A percentile compares a stretch with the other conserved stretches of the same genome.
Conservation (phyloP, 257 asterid species). For the Scutellaria galericulata region DNA sequence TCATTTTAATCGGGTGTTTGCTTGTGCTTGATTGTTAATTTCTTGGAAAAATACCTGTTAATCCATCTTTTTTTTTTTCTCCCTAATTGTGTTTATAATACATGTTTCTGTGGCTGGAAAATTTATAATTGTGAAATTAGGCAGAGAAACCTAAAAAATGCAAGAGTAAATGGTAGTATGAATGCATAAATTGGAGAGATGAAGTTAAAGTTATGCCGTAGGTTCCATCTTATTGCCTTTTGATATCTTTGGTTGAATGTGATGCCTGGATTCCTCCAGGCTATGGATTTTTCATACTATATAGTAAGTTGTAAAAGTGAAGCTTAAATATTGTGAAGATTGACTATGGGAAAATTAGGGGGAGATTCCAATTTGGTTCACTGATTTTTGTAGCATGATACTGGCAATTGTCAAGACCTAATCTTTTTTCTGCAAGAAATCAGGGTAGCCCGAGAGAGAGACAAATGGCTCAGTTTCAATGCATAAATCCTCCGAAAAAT, state of each 20-base stretch:
- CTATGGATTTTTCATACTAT: not conserved
- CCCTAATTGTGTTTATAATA: not conserved
- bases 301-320: not conserved
- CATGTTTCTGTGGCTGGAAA: not conserved
- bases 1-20: not conserved
- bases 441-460: not conserved
- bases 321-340: constrained; percentile 17
- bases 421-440: not conserved
- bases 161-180: not conserved
- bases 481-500: constrained; percentile 57
- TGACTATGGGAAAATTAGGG: constrained; percentile 7
- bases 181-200: not conserved
- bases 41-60: constrained; percentile 2
- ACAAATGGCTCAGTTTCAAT: constrained; percentile 46
- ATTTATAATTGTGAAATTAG: constrained; percentile 38
- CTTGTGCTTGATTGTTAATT: not conserved
- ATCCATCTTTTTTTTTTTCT: not conserved
- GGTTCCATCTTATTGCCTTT: constrained; percentile 5
- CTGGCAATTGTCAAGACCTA: not conserved
- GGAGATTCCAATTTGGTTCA: not conserved
- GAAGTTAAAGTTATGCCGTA: not conserved
- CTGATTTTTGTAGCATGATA: not conserved
- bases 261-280: constrained; percentile 15
- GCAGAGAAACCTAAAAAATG: constrained; percentile 28
- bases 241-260: not conserved